Evolutionary conservation across 768 basidiomycete species (phyloP).

Genomic region (Trametes sanguinea): DNA sequence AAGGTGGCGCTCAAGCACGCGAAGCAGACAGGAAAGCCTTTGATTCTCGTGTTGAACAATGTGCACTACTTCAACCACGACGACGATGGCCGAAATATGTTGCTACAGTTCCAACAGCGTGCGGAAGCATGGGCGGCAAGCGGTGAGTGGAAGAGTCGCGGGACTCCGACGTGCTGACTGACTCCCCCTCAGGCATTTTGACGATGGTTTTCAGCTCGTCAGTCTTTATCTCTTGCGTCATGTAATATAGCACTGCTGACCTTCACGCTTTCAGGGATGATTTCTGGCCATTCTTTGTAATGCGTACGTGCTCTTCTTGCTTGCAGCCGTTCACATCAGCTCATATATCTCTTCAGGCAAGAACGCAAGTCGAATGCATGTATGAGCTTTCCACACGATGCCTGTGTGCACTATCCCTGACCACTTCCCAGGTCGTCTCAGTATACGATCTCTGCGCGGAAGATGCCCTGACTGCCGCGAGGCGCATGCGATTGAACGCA

Average conservation of each 20-base stretch:
- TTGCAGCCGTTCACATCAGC: background rate
- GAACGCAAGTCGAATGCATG: slow-evolving; percentile 74
- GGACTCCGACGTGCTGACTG: background rate
- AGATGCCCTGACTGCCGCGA: slow-evolving; percentile 61
- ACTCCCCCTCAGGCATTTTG: slow-evolving; percentile 53
- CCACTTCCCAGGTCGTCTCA: slow-evolving; percentile 54
- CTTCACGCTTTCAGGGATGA: slow-evolving; percentile 61
- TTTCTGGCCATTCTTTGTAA: slow-evolving; percentile 74
- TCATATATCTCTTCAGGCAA: slow-evolving; percentile 47
- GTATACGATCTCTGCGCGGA: slow-evolving; percentile 65
- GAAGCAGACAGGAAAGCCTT: slow-evolving; percentile 57
- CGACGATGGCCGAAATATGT: slow-evolving; percentile 71
- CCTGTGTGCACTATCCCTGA: background rate
- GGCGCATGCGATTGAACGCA: slow-evolving; percentile 49
- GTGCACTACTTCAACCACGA: slow-evolving; percentile 74
- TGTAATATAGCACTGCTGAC: background rate
- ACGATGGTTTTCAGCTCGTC: slow-evolving; percentile 81
- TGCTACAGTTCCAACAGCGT: slow-evolving; percentile 84
- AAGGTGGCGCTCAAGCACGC: slow-evolving; percentile 78
- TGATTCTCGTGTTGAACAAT: slow-evolving; percentile 84
- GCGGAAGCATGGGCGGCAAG: slow-evolving; percentile 87
- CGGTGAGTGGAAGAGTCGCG: slow-evolving; percentile 42
- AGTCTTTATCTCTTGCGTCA: slow-evolving; percentile 28
- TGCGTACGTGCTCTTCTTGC: slow-evolving; percentile 47
- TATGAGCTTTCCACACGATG: slow-evolving; percentile 29